These are phyloP conservation scores for Colletotrichum sp. DNA, from an alignment of 2,329 filamentous ascomycete genomes.

Conservation along the genomic window DNA sequence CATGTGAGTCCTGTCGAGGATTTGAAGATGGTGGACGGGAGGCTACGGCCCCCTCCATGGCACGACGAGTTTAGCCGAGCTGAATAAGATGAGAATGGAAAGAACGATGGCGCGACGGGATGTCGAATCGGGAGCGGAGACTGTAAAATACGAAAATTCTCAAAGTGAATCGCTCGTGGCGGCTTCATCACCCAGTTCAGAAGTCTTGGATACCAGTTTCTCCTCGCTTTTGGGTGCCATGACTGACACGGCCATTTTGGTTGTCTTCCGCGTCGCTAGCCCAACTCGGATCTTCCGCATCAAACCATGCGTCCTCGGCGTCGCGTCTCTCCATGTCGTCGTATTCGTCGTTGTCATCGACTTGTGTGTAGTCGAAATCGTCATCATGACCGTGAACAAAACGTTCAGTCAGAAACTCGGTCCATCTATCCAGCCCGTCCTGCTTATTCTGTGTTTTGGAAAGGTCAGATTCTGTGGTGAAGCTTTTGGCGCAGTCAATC, in stretches of 20 bases:
- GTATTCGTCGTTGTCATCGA: constrained; percentile 76
- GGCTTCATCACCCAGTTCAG: constrained; percentile 39
- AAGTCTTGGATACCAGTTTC: constrained; percentile 79
- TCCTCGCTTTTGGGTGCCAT: constrained; percentile 37
- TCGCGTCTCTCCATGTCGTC: constrained; percentile 68
- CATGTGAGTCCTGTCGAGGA: background rate
- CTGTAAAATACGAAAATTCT: background rate
- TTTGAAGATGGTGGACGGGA: background rate
- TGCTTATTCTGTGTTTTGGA: constrained; percentile 61
- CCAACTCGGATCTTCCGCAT: constrained; percentile 77
- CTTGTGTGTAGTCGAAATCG: constrained; percentile 76
- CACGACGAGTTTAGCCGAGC: background rate
- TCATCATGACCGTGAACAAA: constrained; percentile 78
- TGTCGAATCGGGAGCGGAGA: background rate
- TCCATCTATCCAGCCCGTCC: constrained; percentile 74
- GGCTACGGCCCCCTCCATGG: background rate
- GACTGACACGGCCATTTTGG: background rate
- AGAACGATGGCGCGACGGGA: background rate
- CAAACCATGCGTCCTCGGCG: constrained; percentile 78
- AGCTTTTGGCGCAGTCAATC: background rate
- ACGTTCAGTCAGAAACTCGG: constrained; percentile 71
- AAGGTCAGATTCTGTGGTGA: constrained; percentile 21
- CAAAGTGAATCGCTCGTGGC: background rate
- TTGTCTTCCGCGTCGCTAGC: constrained; percentile 49
- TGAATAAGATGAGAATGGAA: background rate